Evolutionary conservation across 768 basidiomycete species (phyloP).

Genomic region (Suillus plorans): DNA sequence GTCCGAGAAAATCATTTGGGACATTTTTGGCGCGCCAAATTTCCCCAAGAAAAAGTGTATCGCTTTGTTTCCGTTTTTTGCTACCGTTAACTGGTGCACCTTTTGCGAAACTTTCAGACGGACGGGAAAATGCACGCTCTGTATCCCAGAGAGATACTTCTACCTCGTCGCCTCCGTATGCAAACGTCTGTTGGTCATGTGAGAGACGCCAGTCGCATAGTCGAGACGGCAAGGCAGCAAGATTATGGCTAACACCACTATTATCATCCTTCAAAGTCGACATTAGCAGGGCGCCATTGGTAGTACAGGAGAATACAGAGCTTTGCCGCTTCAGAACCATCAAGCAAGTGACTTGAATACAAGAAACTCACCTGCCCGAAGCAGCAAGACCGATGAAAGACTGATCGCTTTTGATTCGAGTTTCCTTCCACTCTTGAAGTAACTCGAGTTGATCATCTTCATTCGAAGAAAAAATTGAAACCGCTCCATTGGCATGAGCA

Average conservation of each 20-base stretch:
- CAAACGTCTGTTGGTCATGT: slow-evolving; percentile 52
- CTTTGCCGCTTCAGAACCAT: slow-evolving; percentile 21
- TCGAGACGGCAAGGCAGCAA: slow-evolving; percentile 61
- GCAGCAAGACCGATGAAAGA: slow-evolving; percentile 62
- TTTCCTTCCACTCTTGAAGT: slow-evolving; percentile 62
- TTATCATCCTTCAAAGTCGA: slow-evolving; percentile 34
- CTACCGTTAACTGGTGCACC: slow-evolving; percentile 9
- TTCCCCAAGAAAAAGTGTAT: slow-evolving; percentile 66
- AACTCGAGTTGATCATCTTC: slow-evolving; percentile 42
- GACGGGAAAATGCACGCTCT: slow-evolving; percentile 49
- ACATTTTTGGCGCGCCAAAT: slow-evolving; percentile 87
- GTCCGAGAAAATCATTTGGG: slow-evolving; percentile 69
- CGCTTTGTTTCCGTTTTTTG: slow-evolving; percentile 54
- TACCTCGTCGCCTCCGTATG: slow-evolving; percentile 86
- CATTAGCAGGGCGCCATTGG: slow-evolving; percentile 68
- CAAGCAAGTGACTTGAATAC: background rate
- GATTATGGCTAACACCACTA: slow-evolving; percentile 21
- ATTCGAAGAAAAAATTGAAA: slow-evolving; percentile 42
- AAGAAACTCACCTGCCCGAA: slow-evolving; percentile 44
- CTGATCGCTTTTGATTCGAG: slow-evolving; percentile 49
- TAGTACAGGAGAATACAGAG: slow-evolving; percentile 65
- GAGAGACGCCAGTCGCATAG: slow-evolving; percentile 69
- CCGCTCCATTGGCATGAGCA: slow-evolving; percentile 60
- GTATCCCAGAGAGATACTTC: slow-evolving; percentile 80
- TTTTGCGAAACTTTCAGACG: slow-evolving; percentile 17